Conservation (phyloP, 176 grass and related monocot species). For the Typha latifolia region DNA sequence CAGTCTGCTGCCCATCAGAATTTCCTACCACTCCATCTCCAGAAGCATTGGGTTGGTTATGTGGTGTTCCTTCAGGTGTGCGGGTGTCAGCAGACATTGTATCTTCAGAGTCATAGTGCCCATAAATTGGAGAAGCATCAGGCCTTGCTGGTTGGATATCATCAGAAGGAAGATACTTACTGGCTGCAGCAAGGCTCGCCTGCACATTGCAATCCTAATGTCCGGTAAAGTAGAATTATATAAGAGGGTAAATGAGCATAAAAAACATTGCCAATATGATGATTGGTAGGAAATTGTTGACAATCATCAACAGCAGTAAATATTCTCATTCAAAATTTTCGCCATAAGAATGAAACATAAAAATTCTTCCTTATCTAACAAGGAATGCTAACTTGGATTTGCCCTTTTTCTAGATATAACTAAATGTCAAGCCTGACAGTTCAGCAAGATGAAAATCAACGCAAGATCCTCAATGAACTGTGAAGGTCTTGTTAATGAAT, state of each 20-base stretch:
- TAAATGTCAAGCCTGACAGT: background rate
- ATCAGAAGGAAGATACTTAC: conserved; percentile 59
- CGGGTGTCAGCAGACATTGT: conserved; percentile 46
- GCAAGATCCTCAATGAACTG: too few species aligned
- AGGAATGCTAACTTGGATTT: too few species aligned
- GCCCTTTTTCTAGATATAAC: background rate
- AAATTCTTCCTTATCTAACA: too few species aligned
- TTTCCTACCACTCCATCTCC: conserved; percentile 29
- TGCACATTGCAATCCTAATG: conserved; percentile 19
- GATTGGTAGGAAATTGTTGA: background rate
- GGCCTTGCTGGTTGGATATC: conserved; percentile 14
- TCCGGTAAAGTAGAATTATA: background rate
- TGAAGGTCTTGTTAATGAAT: background rate
- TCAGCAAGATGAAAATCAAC: too few species aligned
- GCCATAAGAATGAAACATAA: too few species aligned
- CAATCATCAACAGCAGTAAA: background rate
- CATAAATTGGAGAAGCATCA: conserved; percentile 29
- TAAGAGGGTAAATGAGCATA: background rate
- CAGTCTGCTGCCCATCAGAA: conserved; percentile 30
- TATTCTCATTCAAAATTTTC: too few species aligned
- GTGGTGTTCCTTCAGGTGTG: conserved; percentile 38
- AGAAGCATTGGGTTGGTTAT: conserved; percentile 26
- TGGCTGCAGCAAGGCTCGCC: conserved; percentile 67
- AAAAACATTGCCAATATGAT: background rate
- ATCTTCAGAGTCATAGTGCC: conserved; percentile 61